Conservation (phyloP, 2,329 filamentous ascomycete species). For the Aspergillus phoenicis region DNA sequence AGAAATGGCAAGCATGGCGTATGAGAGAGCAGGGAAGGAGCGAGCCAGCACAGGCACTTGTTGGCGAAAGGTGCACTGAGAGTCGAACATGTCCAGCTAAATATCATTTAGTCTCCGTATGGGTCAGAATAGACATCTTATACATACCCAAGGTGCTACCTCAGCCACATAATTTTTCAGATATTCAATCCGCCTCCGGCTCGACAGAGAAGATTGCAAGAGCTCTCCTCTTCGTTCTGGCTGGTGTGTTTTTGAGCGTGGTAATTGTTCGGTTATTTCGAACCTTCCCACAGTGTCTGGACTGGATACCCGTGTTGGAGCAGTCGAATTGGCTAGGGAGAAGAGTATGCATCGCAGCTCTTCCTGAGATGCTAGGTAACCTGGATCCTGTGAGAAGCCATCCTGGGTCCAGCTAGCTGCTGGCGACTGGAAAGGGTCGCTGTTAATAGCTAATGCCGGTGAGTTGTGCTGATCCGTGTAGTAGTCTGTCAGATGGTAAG, state of each 20-base stretch:
- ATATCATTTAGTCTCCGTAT: too few species aligned
- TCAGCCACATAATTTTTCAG: slow-evolving; percentile 56
- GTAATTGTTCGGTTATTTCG: neutral
- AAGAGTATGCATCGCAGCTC: slow-evolving; percentile 50
- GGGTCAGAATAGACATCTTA: too few species aligned
- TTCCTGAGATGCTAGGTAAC: slow-evolving; percentile 50
- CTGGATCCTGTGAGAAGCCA: slow-evolving; percentile 42
- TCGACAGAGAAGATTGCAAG: slow-evolving; percentile 32
- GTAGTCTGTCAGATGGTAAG: neutral
- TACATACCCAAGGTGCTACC: slow-evolving; percentile 55
- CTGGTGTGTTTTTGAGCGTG: neutral
- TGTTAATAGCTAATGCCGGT: neutral
- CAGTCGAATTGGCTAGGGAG: slow-evolving; percentile 48
- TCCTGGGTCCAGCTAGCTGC: slow-evolving; percentile 30
- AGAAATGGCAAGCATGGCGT: slow-evolving; percentile 57
- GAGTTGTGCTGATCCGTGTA: slow-evolving; percentile 3
- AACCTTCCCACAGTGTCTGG: slow-evolving; percentile 30
- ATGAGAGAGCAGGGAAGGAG: slow-evolving; percentile 49
- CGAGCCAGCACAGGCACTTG: slow-evolving; percentile 55
- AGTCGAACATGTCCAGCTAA: slow-evolving; percentile 61
- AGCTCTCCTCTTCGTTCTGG: slow-evolving; percentile 6
- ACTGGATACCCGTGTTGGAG: slow-evolving; percentile 44
- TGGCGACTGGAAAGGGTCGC: slow-evolving; percentile 2
- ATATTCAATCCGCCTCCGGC: slow-evolving; percentile 41
- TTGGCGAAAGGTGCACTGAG: slow-evolving; percentile 55